Percentiles rank a stretch among this genome's conserved stretches.
These are phyloP conservation scores for Seiridium unicorne DNA, from an alignment of 2,329 filamentous ascomycete species.

Conservation along the genomic window DNA sequence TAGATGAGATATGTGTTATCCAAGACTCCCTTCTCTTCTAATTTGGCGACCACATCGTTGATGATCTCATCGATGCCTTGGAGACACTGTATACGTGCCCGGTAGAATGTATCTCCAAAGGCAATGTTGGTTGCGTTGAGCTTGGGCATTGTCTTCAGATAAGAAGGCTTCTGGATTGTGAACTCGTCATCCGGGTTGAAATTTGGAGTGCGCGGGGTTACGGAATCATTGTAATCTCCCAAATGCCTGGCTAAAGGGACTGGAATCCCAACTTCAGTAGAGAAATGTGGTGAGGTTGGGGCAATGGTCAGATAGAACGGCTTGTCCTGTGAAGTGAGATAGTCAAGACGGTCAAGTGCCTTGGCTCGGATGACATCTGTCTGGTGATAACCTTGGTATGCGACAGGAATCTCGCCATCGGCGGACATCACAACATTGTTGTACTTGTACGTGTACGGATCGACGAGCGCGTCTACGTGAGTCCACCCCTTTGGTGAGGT, in stretches of 20 bases:
- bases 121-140: constrained; percentile 44
- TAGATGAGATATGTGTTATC: constrained; percentile 60
- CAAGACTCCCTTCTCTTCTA: constrained; percentile 52
- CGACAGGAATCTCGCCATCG: background rate
- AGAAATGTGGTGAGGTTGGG: constrained; percentile 9
- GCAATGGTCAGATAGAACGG: constrained; percentile 3
- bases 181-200: constrained; percentile 9
- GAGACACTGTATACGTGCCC: constrained; percentile 44
- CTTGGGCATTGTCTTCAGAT: constrained; percentile 37
- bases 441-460: constrained; percentile 7
- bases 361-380: constrained; percentile 14
- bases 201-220: background rate
- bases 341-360: constrained; percentile 5
- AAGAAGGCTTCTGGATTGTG: constrained; percentile 38
- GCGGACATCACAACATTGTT: constrained; percentile 8
- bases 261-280: background rate
- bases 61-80: constrained; percentile 56
- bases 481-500: constrained; percentile 1
- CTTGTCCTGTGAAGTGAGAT: constrained; percentile 1
- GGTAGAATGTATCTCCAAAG: constrained; percentile 51
- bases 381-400: constrained; percentile 38
- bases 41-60: constrained; percentile 37
- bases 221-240: background rate
- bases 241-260: background rate
- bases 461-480: constrained; percentile 10